Percentiles rank a stretch among this genome's conserved stretches.
phyloP scores from a whole-genome alignment of 2,329 filamentous ascomycete genomes.

The Monilinia aucupariae region DNA sequence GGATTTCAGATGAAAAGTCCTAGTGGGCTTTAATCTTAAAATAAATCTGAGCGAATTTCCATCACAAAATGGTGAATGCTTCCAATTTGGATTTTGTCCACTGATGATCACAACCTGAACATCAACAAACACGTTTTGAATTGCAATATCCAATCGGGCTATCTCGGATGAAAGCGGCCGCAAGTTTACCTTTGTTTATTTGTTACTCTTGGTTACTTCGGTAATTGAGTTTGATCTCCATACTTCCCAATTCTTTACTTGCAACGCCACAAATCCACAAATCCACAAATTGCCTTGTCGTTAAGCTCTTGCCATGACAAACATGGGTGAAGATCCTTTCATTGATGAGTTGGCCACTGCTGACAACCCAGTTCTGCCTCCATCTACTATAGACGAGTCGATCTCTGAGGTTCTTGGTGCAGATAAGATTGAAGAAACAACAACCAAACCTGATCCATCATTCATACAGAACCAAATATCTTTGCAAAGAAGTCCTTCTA shows the following conservation, averaged over 20 bases:
- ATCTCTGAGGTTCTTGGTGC: conserved; percentile 10
- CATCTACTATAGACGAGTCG: conserved; percentile 21
- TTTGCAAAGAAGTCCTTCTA: conserved; percentile 28
- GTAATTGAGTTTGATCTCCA: background rate
- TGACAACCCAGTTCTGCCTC: background rate
- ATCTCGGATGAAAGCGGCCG: background rate
- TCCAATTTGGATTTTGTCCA: background rate
- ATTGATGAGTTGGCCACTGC: background rate
- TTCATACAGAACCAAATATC: conserved; percentile 30
- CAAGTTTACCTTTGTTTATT: background rate
- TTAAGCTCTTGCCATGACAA: conserved; percentile 17
- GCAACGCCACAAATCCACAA: conserved; percentile 1
- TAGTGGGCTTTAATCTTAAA: background rate
- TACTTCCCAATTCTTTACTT: background rate
- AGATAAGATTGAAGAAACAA: conserved; percentile 8
- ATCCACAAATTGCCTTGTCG: background rate
- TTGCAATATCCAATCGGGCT: background rate
- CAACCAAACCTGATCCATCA: conserved; percentile 18
- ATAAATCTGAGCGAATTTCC: background rate
- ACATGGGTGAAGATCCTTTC: conserved; percentile 13
- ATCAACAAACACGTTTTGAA: background rate
- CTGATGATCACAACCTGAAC: background rate
- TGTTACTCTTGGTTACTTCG: conserved; percentile 8
- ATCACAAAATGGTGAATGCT: background rate
- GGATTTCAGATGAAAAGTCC: background rate